Evolutionary conservation across 345 rosid species (phyloP).

Genomic region (Eucalyptus urophylla): DNA sequence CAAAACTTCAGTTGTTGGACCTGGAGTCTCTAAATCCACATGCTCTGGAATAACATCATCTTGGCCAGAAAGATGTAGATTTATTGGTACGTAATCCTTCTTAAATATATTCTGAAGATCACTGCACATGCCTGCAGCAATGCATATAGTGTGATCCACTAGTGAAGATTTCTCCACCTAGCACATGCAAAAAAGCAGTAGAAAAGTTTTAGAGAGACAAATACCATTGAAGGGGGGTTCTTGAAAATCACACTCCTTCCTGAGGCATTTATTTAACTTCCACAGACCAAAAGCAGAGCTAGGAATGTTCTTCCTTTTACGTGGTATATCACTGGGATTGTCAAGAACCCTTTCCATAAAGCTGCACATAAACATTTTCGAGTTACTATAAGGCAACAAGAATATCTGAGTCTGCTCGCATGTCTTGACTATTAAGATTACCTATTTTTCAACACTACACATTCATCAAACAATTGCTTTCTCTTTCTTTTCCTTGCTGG

Average conservation of each 20-base stretch:
- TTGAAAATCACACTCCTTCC: slow-evolving; percentile 37
- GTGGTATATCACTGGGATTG: slow-evolving; percentile 1
- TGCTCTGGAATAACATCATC: slow-evolving; percentile 12
- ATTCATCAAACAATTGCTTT: slow-evolving; percentile 31
- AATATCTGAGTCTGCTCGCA: background rate
- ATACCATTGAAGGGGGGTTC: slow-evolving; percentile 59
- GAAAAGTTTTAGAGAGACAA: background rate
- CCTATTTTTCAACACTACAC: slow-evolving; percentile 52
- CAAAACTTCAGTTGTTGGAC: background rate
- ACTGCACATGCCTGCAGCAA: background rate
- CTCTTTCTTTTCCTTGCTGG: slow-evolving; percentile 27
- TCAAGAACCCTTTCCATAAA: background rate
- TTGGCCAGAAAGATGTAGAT: slow-evolving; percentile 14
- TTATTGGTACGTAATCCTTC: slow-evolving; percentile 23
- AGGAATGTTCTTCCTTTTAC: slow-evolving; percentile 34
- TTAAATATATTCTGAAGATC: background rate
- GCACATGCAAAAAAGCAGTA: background rate
- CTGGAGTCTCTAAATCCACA: slow-evolving; percentile 4
- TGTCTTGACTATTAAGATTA: background rate
- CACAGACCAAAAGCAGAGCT: slow-evolving; percentile 33
- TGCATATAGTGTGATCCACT: background rate
- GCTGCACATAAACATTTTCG: background rate
- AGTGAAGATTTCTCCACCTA: background rate
- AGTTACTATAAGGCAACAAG: background rate
- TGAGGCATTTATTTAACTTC: slow-evolving; percentile 33